These are phyloP conservation scores for Sugiyamaella neomexicana DNA, from an alignment of 1,139 yeast genomes.

Conservation along the genomic window DNA sequence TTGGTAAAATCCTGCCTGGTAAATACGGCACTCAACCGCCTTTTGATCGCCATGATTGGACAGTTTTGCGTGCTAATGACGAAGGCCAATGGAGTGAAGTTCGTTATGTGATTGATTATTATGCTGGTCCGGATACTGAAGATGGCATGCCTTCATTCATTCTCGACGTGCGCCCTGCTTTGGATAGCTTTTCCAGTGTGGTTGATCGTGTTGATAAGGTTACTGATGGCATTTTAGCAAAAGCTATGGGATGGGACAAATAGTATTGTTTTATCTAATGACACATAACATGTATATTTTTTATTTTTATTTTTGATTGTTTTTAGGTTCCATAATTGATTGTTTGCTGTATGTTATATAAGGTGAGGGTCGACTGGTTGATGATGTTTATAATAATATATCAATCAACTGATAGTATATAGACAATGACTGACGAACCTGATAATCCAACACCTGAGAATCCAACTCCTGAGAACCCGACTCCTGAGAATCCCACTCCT, in stretches of 20 bases:
- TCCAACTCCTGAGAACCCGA: neutral
- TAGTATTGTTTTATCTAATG: slow-evolving; percentile 4
- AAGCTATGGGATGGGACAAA: slow-evolving; percentile 46
- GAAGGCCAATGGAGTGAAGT: slow-evolving; percentile 56
- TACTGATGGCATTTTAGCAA: slow-evolving; percentile 48
- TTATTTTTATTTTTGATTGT: neutral
- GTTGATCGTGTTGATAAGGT: slow-evolving; percentile 63
- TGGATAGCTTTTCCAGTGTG: slow-evolving; percentile 65
- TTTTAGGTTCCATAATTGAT: slow-evolving; percentile 1
- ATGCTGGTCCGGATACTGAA: slow-evolving; percentile 86
- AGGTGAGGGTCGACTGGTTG: too few relatives aligned
- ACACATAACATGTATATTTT: neutral
- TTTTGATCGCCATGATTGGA: slow-evolving; percentile 99
- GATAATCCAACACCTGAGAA: neutral
- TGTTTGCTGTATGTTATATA: neutral
- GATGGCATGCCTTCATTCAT: slow-evolving; percentile 88
- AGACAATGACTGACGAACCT: slow-evolving; percentile 3
- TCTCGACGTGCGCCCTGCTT: slow-evolving; percentile 93
- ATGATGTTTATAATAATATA: too few relatives aligned
- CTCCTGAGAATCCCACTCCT: neutral
- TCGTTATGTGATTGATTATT: slow-evolving; percentile 93
- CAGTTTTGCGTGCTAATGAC: slow-evolving; percentile 65
- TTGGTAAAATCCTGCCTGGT: slow-evolving; percentile 72
- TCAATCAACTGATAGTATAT: too few relatives aligned
- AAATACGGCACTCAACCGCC: slow-evolving; percentile 80